Evolutionary conservation across 2,329 filamentous ascomycete genomes (phyloP).

Genomic region (Venturia asperata): DNA sequence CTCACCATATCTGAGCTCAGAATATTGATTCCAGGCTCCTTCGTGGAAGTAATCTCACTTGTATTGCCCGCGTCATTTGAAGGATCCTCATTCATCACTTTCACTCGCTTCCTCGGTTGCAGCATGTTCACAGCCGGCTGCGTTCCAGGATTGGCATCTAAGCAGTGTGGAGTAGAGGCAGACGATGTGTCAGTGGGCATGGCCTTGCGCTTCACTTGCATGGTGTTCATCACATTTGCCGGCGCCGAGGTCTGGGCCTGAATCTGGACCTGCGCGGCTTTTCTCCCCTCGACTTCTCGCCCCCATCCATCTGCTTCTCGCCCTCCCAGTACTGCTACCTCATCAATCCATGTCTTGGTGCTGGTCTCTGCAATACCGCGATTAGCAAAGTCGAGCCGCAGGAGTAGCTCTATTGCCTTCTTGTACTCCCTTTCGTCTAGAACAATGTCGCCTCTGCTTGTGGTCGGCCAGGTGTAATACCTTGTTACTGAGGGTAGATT

Average conservation of each 20-base stretch:
- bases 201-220: conserved; percentile 15
- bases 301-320: conserved; percentile 16
- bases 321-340: conserved; percentile 47
- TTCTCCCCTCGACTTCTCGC: conserved; percentile 20
- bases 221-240: conserved; percentile 12
- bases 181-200: not conserved
- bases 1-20: not conserved
- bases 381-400: conserved; percentile 67
- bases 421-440: conserved; percentile 60
- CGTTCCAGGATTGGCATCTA: not conserved
- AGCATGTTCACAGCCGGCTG: not conserved
- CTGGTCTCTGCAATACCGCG: conserved; percentile 56
- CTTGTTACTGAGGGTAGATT: conserved; percentile 33
- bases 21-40: not conserved
- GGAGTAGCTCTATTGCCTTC: conserved; percentile 59
- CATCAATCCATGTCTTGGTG: conserved; percentile 62
- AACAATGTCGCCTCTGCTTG: conserved; percentile 56
- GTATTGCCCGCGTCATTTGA: not conserved
- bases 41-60: not conserved
- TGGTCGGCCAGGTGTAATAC: conserved; percentile 59
- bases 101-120: conserved; percentile 11
- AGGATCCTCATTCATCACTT: not conserved
- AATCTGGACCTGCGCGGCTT: conserved; percentile 25
- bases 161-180: not conserved
- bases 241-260: conserved; percentile 31